These are phyloP conservation scores for Scleromitrula shiraiana DNA, from an alignment of 2,329 filamentous ascomycete species.

Conservation along the genomic window DNA sequence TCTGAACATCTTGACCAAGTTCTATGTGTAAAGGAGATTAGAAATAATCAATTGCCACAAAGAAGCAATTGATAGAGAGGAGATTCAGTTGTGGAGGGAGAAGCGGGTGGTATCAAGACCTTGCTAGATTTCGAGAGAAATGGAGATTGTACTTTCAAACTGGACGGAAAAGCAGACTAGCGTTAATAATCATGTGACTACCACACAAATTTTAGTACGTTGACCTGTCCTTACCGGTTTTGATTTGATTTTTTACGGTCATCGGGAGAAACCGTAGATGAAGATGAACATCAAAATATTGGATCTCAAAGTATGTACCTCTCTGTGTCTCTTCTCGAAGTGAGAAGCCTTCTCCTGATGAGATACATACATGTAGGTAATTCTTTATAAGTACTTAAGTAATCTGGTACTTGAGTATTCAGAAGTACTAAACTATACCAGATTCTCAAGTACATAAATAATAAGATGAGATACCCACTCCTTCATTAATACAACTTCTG, in stretches of 20 bases:
- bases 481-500: too few relatives aligned
- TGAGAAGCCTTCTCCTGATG: too few relatives aligned
- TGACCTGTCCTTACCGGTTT: neutral
- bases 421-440: neutral
- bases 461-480: too few relatives aligned
- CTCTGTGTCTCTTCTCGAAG: too few relatives aligned
- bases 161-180: constrained; percentile 8
- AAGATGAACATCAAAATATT: too few relatives aligned
- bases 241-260: neutral
- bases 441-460: neutral
- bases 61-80: constrained; percentile 59
- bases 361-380: too few relatives aligned
- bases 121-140: constrained; percentile 15
- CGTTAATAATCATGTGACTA: constrained; percentile 2
- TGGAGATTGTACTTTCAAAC: constrained; percentile 11
- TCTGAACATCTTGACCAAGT: constrained; percentile 79
- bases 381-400: too few relatives aligned
- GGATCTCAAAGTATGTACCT: too few relatives aligned
- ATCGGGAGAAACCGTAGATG: constrained; percentile 9
- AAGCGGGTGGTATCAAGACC: constrained; percentile 26
- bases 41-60: constrained; percentile 55
- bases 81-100: constrained; percentile 38
- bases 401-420: neutral
- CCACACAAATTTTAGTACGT: neutral
- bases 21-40: constrained; percentile 43